A percentile compares a stretch with the other conserved stretches of the same genome.
Evolutionary conservation across 2,329 filamentous ascomycete genomes (phyloP).

Genomic region (Camillea tinctor): DNA sequence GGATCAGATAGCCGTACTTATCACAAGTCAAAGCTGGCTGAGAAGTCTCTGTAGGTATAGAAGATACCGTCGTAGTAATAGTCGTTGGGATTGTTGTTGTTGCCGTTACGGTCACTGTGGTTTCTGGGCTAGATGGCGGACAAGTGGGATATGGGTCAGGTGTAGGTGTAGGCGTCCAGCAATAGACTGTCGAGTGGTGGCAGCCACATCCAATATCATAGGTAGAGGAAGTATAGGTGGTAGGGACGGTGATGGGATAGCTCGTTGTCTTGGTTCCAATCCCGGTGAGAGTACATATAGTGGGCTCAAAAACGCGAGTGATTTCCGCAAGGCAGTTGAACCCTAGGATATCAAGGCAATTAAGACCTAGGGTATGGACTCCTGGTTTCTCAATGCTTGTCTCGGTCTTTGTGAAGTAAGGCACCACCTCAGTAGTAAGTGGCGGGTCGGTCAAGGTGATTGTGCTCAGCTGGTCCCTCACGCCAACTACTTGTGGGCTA

Average conservation of each 20-base stretch:
- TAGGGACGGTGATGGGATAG: slow-evolving; percentile 10
- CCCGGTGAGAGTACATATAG: background rate
- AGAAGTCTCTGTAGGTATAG: background rate
- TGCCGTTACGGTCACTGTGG: slow-evolving; percentile 9
- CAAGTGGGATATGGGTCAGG: slow-evolving; percentile 2
- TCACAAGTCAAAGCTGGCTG: background rate
- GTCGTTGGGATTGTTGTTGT: slow-evolving; percentile 1
- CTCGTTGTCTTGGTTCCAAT: slow-evolving; percentile 7
- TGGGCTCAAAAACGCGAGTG: background rate
- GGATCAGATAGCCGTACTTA: slow-evolving; percentile 17
- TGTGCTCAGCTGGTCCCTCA: background rate
- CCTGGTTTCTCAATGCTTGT: background rate
- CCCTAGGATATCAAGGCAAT: background rate
- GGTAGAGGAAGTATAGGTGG: slow-evolving; percentile 14
- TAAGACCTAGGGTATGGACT: background rate
- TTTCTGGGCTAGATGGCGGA: background rate
- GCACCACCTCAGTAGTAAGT: background rate
- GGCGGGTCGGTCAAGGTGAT: background rate
- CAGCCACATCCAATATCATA: slow-evolving; percentile 13
- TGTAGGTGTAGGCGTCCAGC: too few species aligned
- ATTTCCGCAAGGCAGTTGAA: background rate
- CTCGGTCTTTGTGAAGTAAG: background rate
- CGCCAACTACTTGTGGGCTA: background rate
- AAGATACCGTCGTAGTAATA: background rate
- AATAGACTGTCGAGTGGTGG: slow-evolving; percentile 12